Evolutionary conservation across 768 basidiomycete species (phyloP).

Genomic region (Termitomyces sp.): DNA sequence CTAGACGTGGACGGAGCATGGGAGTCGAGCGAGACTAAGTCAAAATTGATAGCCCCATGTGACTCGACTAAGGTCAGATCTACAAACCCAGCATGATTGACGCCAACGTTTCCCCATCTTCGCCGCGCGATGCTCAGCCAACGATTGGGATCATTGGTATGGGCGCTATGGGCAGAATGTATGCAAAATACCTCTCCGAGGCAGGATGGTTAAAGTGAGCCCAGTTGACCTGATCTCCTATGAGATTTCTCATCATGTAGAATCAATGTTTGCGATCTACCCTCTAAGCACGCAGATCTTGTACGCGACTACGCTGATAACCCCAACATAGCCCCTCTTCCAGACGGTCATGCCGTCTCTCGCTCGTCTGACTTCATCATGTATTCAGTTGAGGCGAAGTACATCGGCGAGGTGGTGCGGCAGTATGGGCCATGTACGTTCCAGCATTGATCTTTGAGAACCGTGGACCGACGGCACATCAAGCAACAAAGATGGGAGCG

Average conservation of each 20-base stretch:
- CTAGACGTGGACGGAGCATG: conserved; percentile 13
- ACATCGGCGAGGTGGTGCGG: conserved; percentile 74
- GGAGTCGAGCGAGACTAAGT: background rate
- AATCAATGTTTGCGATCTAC: conserved; percentile 26
- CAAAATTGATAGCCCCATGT: background rate
- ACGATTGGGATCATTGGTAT: conserved; percentile 91
- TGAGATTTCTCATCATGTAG: conserved; percentile 2
- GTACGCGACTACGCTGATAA: conserved; percentile 44
- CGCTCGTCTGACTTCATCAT: conserved; percentile 89
- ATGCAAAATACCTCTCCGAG: conserved; percentile 66
- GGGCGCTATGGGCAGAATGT: conserved; percentile 98
- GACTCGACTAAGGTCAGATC: background rate
- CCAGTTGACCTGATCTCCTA: background rate
- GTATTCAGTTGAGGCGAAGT: conserved; percentile 93
- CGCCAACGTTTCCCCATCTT: conserved; percentile 26
- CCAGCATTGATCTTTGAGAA: background rate
- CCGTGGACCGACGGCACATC: conserved; percentile 2
- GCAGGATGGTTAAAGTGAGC: conserved; percentile 86
- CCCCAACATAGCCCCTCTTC: conserved; percentile 60
- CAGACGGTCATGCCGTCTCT: conserved; percentile 85
- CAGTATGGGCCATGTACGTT: conserved; percentile 88
- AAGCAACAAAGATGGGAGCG: conserved; percentile 89
- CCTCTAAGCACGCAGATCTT: conserved; percentile 64
- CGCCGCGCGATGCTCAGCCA: conserved; percentile 45
- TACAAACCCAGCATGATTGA: conserved; percentile 6